These are phyloP conservation scores for Oxytropis ochrocephala DNA, from an alignment of 306 rosid species.

Conservation along the genomic window DNA sequence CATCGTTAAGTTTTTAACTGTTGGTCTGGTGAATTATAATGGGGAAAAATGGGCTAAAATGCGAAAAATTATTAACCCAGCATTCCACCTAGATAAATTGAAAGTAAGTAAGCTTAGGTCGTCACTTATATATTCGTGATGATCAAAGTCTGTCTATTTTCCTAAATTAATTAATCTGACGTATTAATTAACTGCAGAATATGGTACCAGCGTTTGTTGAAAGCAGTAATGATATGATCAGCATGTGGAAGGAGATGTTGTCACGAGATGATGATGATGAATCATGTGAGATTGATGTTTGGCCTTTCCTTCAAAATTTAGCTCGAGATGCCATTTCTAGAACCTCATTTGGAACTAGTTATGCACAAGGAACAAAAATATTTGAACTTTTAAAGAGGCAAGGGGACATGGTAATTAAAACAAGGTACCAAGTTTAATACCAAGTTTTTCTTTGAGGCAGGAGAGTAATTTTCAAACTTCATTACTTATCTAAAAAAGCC, in stretches of 20 bases:
- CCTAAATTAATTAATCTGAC: no score
- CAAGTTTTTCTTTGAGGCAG: no score
- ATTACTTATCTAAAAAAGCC: no score
- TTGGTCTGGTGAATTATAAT: neutral
- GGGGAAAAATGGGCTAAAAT: constrained; percentile 43
- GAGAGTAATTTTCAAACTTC: no score
- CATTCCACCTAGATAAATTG: constrained; percentile 34
- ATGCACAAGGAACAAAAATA: neutral
- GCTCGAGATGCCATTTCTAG: neutral
- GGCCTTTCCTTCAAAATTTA: neutral
- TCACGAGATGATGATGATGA: neutral
- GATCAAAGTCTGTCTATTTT: neutral
- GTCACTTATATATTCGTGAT: neutral
- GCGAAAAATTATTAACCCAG: constrained; percentile 34
- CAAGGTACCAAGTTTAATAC: no score
- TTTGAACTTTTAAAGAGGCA: neutral
- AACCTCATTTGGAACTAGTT: neutral
- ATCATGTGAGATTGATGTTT: neutral
- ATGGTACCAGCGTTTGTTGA: neutral
- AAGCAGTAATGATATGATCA: neutral
- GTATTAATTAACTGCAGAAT: neutral
- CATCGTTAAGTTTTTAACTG: neutral
- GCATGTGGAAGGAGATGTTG: neutral
- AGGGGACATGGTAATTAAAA: neutral
- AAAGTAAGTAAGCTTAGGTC: no score